Conservation (phyloP, 208 protist genomes). For the Crithidia acanthocephali region DNA sequence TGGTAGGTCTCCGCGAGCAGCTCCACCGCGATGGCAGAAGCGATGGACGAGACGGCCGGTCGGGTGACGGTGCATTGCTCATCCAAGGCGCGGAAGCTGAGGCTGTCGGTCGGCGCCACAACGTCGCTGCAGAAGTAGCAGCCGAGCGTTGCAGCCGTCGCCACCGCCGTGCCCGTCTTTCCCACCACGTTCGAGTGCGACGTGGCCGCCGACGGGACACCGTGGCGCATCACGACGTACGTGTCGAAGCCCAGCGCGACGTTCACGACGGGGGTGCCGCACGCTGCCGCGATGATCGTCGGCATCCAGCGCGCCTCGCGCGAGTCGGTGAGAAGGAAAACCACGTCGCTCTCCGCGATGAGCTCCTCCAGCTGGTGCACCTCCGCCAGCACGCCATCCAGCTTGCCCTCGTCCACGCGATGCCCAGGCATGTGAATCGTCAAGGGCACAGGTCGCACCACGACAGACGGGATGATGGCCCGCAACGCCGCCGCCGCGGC, state of each 20-base stretch:
- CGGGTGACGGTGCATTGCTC: conserved; percentile 99
- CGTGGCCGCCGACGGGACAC: conserved; percentile 37
- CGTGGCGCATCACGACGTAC: conserved; percentile 98
- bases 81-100: conserved; percentile 96
- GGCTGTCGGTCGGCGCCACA: conserved; percentile 89
- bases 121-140: conserved; percentile 99
- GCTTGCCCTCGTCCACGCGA: conserved; percentile 40
- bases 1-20: conserved; percentile 94
- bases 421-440: conserved; percentile 98
- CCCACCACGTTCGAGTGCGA: conserved; percentile 26
- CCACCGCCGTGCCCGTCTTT: not conserved
- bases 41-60: conserved; percentile 94
- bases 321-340: conserved; percentile 98
- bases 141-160: conserved; percentile 55
- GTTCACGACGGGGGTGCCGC: conserved; percentile 95
- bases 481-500: conserved; percentile 90
- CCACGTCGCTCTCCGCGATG: conserved; percentile 92
- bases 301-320: conserved; percentile 98
- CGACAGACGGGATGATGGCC: conserved; percentile 89
- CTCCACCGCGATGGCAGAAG: conserved; percentile 94
- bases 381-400: conserved; percentile 36
- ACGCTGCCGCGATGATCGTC: conserved; percentile 85
- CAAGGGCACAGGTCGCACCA: conserved; percentile 57
- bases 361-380: conserved; percentile 77
- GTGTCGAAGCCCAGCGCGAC: conserved; percentile 98